These are phyloP conservation scores for Botrytis cinerea DNA, from an alignment of 2,329 filamentous ascomycete genomes.

Conservation along the genomic window DNA sequence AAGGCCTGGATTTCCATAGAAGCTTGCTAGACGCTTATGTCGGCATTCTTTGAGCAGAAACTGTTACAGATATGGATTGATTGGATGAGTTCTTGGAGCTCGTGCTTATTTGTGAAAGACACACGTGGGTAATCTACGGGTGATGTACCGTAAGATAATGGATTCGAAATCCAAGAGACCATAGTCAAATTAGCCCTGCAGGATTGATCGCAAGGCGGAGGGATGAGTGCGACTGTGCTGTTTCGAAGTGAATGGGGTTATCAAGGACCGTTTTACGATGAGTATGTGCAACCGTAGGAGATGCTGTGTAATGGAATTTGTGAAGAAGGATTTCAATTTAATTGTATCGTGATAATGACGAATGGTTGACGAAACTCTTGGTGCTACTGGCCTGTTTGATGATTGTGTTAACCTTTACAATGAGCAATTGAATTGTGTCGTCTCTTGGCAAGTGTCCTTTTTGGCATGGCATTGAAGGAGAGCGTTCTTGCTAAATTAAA, in stretches of 20 bases:
- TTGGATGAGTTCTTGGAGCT: background rate
- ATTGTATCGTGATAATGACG: background rate
- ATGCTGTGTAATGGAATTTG: background rate
- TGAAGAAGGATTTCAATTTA: background rate
- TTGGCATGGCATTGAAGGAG: background rate
- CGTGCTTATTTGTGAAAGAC: background rate
- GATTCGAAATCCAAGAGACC: background rate
- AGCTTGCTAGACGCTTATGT: background rate
- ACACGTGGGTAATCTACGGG: background rate
- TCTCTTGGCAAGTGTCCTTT: background rate
- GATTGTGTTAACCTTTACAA: background rate
- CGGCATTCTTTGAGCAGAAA: background rate
- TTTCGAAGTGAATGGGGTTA: background rate
- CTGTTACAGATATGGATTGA: background rate
- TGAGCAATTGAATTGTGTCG: background rate
- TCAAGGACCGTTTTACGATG: slow-evolving; percentile 4
- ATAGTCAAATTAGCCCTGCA: slow-evolving; percentile 2
- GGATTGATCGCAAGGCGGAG: background rate
- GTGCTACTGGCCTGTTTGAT: background rate
- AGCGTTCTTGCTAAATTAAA: background rate
- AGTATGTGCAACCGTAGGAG: background rate
- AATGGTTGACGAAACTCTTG: background rate
- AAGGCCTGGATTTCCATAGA: background rate
- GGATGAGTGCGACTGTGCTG: background rate
- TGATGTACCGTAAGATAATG: background rate